Evolutionary conservation across 768 basidiomycete genomes (phyloP).

Genomic region (Fibroporia radiculosa): DNA sequence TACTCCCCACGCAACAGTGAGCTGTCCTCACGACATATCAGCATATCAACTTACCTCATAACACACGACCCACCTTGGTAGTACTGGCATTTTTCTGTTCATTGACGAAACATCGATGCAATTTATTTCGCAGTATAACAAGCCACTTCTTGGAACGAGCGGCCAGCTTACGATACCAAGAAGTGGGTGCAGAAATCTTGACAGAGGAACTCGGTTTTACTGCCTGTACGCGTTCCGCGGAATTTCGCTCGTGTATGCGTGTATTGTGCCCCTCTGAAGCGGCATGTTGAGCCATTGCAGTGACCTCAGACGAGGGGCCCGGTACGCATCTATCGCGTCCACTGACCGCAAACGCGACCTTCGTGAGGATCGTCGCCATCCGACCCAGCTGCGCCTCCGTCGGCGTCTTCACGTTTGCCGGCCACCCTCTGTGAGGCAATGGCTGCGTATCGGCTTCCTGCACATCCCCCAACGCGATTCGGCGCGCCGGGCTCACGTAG

Average conservation of each 20-base stretch:
- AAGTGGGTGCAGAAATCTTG: too few relatives aligned
- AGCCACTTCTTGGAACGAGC: background rate
- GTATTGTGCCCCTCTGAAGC: too few relatives aligned
- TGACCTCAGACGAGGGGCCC: slow-evolving; percentile 6
- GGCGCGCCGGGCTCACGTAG: slow-evolving; percentile 8
- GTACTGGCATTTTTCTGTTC: slow-evolving; percentile 49
- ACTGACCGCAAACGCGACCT: slow-evolving; percentile 37
- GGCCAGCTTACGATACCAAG: too few relatives aligned
- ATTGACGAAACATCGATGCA: slow-evolving; percentile 6
- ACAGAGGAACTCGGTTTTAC: slow-evolving; percentile 1
- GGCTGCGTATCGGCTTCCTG: slow-evolving; percentile 3
- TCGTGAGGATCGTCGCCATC: slow-evolving; percentile 49
- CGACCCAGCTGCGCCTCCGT: slow-evolving; percentile 52
- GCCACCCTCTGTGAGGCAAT: slow-evolving; percentile 15
- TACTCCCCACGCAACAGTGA: slow-evolving; percentile 42
- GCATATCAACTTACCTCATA: background rate
- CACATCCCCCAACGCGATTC: slow-evolving; percentile 1
- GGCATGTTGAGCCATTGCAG: background rate
- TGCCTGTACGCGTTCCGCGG: too few relatives aligned
- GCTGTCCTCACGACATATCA: slow-evolving; percentile 15
- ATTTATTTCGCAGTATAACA: background rate
- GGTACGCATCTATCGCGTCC: slow-evolving; percentile 15
- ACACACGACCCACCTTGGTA: slow-evolving; percentile 35
- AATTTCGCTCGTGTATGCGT: too few relatives aligned
- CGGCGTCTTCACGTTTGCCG: slow-evolving; percentile 24